Evolutionary conservation across 495 filamentous ascomycete species (phyloP), one percentile per base, ranked within the genome.

Genomic region (Penicillium desertorum): DNA sequence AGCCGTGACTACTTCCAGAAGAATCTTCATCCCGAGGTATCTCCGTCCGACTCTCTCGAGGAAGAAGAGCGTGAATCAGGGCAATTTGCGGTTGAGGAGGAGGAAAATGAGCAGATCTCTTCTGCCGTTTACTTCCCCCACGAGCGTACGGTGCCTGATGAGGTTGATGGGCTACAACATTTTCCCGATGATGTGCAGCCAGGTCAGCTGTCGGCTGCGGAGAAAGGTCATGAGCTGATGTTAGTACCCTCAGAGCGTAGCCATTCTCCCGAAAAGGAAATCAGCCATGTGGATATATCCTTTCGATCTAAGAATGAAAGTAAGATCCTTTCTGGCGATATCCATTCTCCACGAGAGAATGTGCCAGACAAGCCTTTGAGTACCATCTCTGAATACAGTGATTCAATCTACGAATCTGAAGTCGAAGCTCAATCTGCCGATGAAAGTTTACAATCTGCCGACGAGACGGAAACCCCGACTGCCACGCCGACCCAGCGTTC

Each of bases 111-210:
- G 66, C 90, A 96, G 70, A 97, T 98, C 46, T 92, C 89, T 9
- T 97, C 93, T 41, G 93, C 93, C 11, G 79, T 96, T 51, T 98
- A 98, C 71, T 83, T 94, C 60, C 94, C 94, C 19, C 94, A 98
- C 76, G 85, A 89, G 72, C 81, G 81, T 51, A 63, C 67, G 3
- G 63, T 72, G 10, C 59, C 69, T 9, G 72, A 75, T 41, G 75
- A 63, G 25, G 62, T 66, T 43, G 69, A 78, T 45, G 61, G 43
- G n/a, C 27, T 69, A 64, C 77, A 82, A 48, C 71, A 80, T 42
- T 76, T 80, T 57, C 68, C 76, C 56, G 76, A 83, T 55, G 57
- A 54, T 62, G 69, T 65, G 37, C 60, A 69, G 57, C 57, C 64
- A 62, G 59, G 71, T 68, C 61, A 76, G 62, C 48, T 70, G 59